Percentiles rank a stretch among this genome's conserved stretches.
Evolutionary conservation across 2,329 filamentous ascomycete genomes (phyloP).

Genomic region (Apiospora hydei): DNA sequence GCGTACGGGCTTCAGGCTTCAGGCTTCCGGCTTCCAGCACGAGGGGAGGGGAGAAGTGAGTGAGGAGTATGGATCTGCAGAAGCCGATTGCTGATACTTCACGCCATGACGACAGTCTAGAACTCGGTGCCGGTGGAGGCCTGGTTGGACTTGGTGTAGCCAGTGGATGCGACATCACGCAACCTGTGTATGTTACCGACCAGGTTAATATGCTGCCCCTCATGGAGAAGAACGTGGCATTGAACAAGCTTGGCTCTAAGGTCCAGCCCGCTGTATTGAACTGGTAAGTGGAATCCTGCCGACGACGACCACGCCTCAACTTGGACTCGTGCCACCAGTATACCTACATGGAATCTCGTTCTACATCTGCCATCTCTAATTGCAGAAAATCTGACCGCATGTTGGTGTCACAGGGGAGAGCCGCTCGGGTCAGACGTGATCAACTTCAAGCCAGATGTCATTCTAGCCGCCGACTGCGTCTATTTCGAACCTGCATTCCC

Average conservation of each 20-base stretch:
- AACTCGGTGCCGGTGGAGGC: conserved; percentile 91
- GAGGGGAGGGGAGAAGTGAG: not conserved
- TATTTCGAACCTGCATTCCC: conserved; percentile 98
- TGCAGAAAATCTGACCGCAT: conserved; percentile 30
- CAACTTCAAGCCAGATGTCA: conserved; percentile 72
- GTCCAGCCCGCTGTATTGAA: conserved; percentile 78
- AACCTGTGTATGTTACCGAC: conserved; percentile 82
- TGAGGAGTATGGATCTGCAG: conserved; percentile 7
- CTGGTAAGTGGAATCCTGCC: conserved; percentile 64
- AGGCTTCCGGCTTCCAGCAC: not conserved
- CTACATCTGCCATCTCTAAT: not conserved
- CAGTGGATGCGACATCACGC: conserved; percentile 59
- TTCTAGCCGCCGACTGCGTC: conserved; percentile 95
- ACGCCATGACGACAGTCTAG: conserved; percentile 65
- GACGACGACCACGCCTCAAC: not conserved
- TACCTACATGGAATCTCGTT: not conserved
- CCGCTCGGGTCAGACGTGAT: conserved; percentile 61
- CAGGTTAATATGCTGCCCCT: conserved; percentile 84
- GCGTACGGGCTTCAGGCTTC: not conserved
- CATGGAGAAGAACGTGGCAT: conserved; percentile 85
- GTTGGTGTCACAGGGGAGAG: conserved; percentile 59
- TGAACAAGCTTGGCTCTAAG: conserved; percentile 73
- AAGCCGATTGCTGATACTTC: conserved; percentile 24
- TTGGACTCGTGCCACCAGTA: not conserved
- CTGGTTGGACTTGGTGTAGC: conserved; percentile 76